A percentile compares a stretch with the other conserved stretches of the same genome.
Conservation (phyloP, 192 early-diverging fungal species). For the Fimicolochytrium jonesii region DNA sequence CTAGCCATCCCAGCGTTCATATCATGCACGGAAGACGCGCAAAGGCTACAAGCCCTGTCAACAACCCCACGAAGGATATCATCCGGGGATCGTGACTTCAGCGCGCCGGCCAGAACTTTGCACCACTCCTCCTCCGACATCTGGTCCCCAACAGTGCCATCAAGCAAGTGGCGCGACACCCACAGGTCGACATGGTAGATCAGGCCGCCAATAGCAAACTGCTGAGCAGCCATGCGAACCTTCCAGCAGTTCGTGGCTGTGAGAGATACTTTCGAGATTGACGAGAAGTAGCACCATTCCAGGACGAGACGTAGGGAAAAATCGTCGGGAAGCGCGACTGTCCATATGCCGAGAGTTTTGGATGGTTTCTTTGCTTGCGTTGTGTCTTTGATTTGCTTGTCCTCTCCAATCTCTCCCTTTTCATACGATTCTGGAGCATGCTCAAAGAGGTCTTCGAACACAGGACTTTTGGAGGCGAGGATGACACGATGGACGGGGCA, state of each 20-base stretch:
- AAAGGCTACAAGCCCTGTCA: not conserved
- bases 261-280: not conserved
- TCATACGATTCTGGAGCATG: not conserved
- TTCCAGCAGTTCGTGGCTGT: constrained; percentile 12
- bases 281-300: constrained; percentile 25
- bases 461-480: constrained; percentile 8
- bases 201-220: not conserved
- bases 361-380: not conserved
- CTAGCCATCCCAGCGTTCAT: not conserved
- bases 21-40: too few species aligned
- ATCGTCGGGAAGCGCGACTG: not conserved
- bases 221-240: not conserved
- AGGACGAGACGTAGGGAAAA: constrained; percentile 7
- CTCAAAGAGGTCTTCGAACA: constrained; percentile 9
- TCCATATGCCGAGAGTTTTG: not conserved
- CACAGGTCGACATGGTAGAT: constrained; percentile 9
- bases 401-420: too few species aligned
- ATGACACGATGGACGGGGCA: constrained; percentile 19
- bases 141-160: not conserved
- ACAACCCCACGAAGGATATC: constrained; percentile 1
- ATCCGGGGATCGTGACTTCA: not conserved
- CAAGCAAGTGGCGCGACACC: not conserved
- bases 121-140: constrained; percentile 7
- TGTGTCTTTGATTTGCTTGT: too few species aligned
- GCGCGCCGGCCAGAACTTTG: not conserved